Evolutionary conservation across 306 rosid species (phyloP).

Genomic region (Quercus glauca): DNA sequence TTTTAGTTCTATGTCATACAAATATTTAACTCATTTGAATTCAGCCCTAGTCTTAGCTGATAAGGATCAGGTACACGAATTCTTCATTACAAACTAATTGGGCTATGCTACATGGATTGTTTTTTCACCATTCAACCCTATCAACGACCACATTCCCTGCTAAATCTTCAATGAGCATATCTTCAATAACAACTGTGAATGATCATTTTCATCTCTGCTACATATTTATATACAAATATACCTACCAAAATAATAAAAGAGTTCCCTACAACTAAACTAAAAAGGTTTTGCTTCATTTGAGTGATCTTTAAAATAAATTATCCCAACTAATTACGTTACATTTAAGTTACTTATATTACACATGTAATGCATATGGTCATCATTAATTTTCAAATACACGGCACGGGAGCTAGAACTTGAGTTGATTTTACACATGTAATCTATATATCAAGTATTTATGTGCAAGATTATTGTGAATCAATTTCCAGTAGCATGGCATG

Average conservation of each 20-base stretch:
- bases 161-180: background rate
- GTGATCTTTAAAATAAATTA: background rate
- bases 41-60: background rate
- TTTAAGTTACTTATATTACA: no score
- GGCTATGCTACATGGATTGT: no score
- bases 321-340: background rate
- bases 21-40: background rate
- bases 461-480: no score
- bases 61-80: background rate
- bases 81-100: no score
- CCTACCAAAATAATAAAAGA: background rate
- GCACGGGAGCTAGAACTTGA: no score
- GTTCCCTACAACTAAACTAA: background rate
- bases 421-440: no score
- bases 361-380: no score
- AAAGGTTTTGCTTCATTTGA: background rate
- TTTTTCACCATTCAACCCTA: no score
- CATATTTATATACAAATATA: background rate
- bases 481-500: no score
- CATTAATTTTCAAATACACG: no score
- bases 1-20: background rate
- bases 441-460: no score
- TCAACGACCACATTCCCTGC: background rate
- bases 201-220: background rate
- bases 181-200: background rate